These are phyloP conservation scores for Boletales sp. DNA, from an alignment of 768 basidiomycete species.

Conservation along the genomic window DNA sequence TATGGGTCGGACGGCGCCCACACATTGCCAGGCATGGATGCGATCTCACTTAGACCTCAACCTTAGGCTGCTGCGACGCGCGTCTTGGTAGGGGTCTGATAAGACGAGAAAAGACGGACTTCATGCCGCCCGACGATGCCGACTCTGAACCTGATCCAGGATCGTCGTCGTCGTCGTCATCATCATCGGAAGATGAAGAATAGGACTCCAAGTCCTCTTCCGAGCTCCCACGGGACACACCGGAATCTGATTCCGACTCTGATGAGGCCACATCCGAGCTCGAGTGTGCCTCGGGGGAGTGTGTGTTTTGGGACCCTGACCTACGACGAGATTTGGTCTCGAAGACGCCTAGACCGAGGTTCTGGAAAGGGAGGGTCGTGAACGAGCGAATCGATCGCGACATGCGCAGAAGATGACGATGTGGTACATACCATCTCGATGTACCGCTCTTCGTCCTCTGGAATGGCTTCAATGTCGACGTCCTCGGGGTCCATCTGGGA, in stretches of 20 bases:
- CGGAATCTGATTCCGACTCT: slow-evolving; percentile 12
- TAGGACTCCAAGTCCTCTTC: slow-evolving; percentile 11
- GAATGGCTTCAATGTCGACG: slow-evolving; percentile 68
- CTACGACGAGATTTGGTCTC: slow-evolving; percentile 34
- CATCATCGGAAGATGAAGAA: slow-evolving; percentile 5
- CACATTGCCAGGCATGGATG: background rate
- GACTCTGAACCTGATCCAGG: slow-evolving; percentile 8
- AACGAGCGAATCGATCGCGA: background rate
- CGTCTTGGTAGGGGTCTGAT: slow-evolving; percentile 49
- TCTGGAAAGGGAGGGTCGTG: slow-evolving; percentile 32
- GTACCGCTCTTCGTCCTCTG: slow-evolving; percentile 44
- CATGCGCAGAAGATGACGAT: background rate
- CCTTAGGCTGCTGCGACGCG: slow-evolving; percentile 23
- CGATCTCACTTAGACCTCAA: slow-evolving; percentile 7
- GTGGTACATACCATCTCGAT: slow-evolving; percentile 58
- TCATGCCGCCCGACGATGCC: slow-evolving; percentile 29
- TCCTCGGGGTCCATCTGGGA: slow-evolving; percentile 48
- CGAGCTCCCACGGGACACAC: slow-evolving; percentile 2
- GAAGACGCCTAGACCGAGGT: slow-evolving; percentile 63
- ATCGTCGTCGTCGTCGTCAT: slow-evolving; percentile 7
- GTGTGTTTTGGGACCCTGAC: slow-evolving; percentile 7
- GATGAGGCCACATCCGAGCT: slow-evolving; percentile 6
- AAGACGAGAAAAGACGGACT: slow-evolving; percentile 39
- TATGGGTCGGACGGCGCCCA: background rate
- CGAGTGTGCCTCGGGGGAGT: slow-evolving; percentile 9